Conservation (phyloP, 805 yeast species). For the Wickerhamomyces bovis region DNA sequence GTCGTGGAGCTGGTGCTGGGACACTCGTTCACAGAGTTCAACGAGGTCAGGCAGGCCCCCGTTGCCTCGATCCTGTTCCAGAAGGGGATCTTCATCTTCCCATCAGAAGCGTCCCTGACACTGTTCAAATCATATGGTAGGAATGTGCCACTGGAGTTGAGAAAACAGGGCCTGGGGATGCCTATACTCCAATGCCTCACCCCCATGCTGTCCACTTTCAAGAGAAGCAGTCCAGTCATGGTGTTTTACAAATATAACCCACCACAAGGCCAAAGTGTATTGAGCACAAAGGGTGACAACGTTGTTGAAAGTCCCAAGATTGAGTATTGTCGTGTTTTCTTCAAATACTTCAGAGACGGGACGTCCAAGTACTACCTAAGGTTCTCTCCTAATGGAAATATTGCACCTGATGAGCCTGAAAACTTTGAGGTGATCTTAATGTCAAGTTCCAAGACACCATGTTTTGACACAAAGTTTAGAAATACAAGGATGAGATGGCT, state of each 20-base stretch:
- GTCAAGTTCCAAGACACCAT: constrained; percentile 25
- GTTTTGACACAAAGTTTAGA: constrained; percentile 27
- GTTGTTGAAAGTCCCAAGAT: constrained; percentile 17
- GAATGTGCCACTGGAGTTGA: constrained; percentile 17
- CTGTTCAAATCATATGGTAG: constrained; percentile 24
- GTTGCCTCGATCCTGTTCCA: constrained; percentile 28
- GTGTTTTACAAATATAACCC: constrained; percentile 25
- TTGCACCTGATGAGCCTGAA: constrained; percentile 7
- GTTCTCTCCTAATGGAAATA: constrained; percentile 22
- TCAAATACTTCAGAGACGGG: constrained; percentile 18
- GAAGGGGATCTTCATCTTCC: constrained; percentile 33
- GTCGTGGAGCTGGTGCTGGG: constrained; percentile 21
- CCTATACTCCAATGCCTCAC: constrained; percentile 31
- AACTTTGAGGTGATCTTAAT: constrained; percentile 25
- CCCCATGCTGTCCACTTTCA: constrained; percentile 27
- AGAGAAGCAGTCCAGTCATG: constrained; percentile 23
- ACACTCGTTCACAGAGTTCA: constrained; percentile 18
- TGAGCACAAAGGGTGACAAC: not conserved
- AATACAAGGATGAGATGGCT: constrained; percentile 33
- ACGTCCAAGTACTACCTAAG: constrained; percentile 25
- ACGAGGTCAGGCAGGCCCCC: constrained; percentile 26
- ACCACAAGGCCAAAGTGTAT: constrained; percentile 6
- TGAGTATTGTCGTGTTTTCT: constrained; percentile 29
- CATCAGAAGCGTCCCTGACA: constrained; percentile 28
- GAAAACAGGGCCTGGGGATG: constrained; percentile 24